Percentiles rank a stretch among this genome's conserved stretches.
These are phyloP conservation scores for Vaccinium darrowii DNA, from an alignment of 148 eudicot species.

Conservation along the genomic window DNA sequence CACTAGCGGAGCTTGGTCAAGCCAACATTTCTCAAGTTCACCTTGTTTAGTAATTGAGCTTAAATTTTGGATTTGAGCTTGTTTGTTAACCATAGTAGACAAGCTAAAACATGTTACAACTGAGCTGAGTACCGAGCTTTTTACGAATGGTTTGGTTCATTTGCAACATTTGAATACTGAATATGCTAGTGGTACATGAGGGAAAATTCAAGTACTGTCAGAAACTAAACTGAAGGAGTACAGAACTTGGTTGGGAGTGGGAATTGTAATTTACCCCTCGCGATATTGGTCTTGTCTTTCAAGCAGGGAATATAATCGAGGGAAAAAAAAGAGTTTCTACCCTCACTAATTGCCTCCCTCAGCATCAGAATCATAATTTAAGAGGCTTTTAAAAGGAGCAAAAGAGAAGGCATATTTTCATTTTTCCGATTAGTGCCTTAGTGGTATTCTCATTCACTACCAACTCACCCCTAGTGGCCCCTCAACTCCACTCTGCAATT, in stretches of 20 bases:
- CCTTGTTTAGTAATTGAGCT: not conserved
- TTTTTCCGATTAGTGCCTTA: constrained; percentile 30
- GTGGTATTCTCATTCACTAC: constrained; percentile 71
- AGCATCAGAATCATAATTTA: not conserved
- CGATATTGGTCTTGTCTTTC: constrained; percentile 4
- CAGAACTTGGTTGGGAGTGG: not conserved
- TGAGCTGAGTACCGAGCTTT: not conserved
- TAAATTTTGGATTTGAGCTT: not conserved
- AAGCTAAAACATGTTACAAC: not conserved
- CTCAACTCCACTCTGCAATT: constrained; percentile 26
- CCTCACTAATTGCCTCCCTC: constrained; percentile 15
- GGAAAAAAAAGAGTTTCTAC: constrained; percentile 20
- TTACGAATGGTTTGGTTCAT: not conserved
- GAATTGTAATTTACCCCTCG: not conserved
- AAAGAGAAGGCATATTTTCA: constrained; percentile 37
- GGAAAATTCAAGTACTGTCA: not conserved
- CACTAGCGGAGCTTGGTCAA: not conserved
- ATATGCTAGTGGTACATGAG: not conserved
- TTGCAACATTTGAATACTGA: not conserved
- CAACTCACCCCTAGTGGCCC: constrained; percentile 34
- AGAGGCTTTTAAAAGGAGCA: constrained; percentile 10
- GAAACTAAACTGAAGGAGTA: not conserved
- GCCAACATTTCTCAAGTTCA: not conserved
- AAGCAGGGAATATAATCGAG: constrained; percentile 22
- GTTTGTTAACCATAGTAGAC: not conserved